phyloP scores from a whole-genome alignment of 768 basidiomycete species.

The Candolleomyces efflorescens region DNA sequence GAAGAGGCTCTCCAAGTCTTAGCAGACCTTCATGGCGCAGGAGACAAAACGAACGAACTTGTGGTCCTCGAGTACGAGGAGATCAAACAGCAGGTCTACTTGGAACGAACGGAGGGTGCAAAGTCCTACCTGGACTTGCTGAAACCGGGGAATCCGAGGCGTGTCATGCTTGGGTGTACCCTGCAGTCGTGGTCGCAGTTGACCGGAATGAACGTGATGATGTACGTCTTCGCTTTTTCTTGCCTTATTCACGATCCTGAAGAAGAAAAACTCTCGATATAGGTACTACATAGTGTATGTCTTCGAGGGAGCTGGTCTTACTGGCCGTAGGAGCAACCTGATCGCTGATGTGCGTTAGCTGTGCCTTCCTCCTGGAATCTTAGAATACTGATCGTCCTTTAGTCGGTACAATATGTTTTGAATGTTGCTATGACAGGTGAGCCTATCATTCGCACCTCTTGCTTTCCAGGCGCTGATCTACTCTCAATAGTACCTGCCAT shows the following conservation, averaged over 20 bases:
- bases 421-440: slow-evolving; percentile 39
- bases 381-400: not conserved
- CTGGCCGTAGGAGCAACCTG: slow-evolving; percentile 66
- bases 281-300: slow-evolving; percentile 69
- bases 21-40: slow-evolving; percentile 69
- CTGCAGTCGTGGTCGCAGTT: slow-evolving; percentile 82
- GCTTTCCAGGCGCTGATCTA: slow-evolving; percentile 27
- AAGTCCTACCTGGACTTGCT: slow-evolving; percentile 67
- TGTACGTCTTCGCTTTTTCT: slow-evolving; percentile 34
- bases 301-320: slow-evolving; percentile 74
- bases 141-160: slow-evolving; percentile 61
- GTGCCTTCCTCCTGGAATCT: not conserved
- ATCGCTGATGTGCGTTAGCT: slow-evolving; percentile 48
- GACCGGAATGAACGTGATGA: slow-evolving; percentile 79
- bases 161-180: slow-evolving; percentile 64
- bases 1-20: slow-evolving; percentile 67
- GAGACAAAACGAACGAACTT: slow-evolving; percentile 53
- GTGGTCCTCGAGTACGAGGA: slow-evolving; percentile 70
- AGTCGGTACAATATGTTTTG: slow-evolving; percentile 64
- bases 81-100: slow-evolving; percentile 53
- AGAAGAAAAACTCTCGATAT: not conserved
- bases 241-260: not conserved
- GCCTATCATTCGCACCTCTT: slow-evolving; percentile 39
- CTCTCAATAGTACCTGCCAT: slow-evolving; percentile 41
- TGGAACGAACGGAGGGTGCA: slow-evolving; percentile 66